Evolutionary conservation across 2,329 filamentous ascomycete genomes (phyloP).

Genomic region (Madurella fahalii): DNA sequence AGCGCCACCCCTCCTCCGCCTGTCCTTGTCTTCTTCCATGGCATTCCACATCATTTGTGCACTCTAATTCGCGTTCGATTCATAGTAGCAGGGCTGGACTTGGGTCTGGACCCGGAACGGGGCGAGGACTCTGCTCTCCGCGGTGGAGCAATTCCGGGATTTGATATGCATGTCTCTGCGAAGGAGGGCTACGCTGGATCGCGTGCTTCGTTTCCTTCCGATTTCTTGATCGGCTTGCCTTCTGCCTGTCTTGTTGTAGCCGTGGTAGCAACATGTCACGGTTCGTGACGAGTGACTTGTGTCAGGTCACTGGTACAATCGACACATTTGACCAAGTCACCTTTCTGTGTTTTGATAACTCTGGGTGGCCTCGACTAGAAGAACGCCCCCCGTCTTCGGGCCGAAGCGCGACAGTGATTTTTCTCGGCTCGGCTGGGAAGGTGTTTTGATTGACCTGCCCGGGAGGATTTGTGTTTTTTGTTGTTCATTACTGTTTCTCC

Average conservation of each 20-base stretch:
- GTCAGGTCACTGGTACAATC: neutral
- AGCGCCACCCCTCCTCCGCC: no score
- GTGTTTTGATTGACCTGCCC: neutral
- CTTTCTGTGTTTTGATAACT: neutral
- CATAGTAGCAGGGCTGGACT: neutral
- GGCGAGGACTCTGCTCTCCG: neutral
- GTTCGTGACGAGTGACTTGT: neutral
- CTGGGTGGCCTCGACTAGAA: neutral
- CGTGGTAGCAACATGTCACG: neutral
- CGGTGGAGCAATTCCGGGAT: neutral
- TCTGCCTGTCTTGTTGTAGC: neutral
- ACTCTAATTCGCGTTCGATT: neutral
- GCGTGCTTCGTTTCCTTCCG: neutral
- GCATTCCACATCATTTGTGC: neutral
- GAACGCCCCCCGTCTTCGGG: neutral
- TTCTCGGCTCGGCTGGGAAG: neutral
- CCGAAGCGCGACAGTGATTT: neutral
- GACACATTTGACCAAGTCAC: neutral
- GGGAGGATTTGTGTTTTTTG: neutral
- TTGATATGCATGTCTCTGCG: neutral
- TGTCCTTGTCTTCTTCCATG: no score
- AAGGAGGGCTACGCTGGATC: neutral
- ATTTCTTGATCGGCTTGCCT: conserved; percentile 2
- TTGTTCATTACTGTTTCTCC: neutral
- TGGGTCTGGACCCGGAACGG: neutral